These are phyloP conservation scores for Paecilomyces formosus DNA, from an alignment of 2,329 filamentous ascomycete genomes.

Conservation along the genomic window DNA sequence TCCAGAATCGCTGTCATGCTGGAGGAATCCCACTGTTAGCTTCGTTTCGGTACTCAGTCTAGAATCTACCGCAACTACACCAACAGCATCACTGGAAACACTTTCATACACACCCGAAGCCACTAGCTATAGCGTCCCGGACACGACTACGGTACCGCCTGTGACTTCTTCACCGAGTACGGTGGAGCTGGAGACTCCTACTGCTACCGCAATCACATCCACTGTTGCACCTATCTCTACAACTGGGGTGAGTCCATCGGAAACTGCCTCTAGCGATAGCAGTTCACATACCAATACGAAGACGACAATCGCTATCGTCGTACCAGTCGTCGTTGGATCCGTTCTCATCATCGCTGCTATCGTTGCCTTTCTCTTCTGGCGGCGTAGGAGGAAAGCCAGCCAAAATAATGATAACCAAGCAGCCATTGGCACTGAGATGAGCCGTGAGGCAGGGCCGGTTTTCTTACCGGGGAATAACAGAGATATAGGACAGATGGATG, in stretches of 20 bases:
- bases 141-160: background rate
- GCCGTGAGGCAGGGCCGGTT: background rate
- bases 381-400: background rate
- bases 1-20: background rate
- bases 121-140: background rate
- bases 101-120: background rate
- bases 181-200: background rate
- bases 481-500: background rate
- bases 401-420: background rate
- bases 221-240: background rate
- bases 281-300: background rate
- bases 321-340: background rate
- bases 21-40: background rate
- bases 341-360: conserved; percentile 12
- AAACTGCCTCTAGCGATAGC: background rate
- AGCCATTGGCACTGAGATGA: background rate
- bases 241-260: background rate
- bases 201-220: background rate
- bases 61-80: background rate
- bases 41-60: background rate
- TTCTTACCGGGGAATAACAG: background rate
- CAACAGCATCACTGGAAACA: background rate
- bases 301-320: background rate
- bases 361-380: conserved; percentile 14
- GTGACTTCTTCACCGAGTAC: background rate